These are phyloP conservation scores for Colletotrichum plurivorum DNA, from an alignment of 2,329 filamentous ascomycete species.

Conservation along the genomic window DNA sequence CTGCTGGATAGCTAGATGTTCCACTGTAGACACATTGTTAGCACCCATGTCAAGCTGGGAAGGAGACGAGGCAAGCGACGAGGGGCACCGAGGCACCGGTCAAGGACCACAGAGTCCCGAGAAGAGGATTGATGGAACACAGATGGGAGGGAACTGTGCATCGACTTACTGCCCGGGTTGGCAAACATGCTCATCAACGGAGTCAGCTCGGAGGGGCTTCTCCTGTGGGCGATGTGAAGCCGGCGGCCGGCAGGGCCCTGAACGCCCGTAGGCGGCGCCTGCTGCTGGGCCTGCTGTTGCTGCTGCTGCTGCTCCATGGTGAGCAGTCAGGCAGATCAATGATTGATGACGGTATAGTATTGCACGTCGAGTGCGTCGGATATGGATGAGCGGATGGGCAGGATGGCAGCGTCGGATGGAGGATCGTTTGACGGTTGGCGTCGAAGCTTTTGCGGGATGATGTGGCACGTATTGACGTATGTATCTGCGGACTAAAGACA, in stretches of 20 bases:
- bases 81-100: neutral
- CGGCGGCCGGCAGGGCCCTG: slow-evolving; percentile 87
- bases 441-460: slow-evolving; percentile 39
- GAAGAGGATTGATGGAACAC: slow-evolving; percentile 11
- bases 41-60: slow-evolving; percentile 20
- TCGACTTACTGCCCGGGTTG: slow-evolving; percentile 73
- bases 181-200: slow-evolving; percentile 95
- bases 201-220: slow-evolving; percentile 96
- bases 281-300: slow-evolving; percentile 56
- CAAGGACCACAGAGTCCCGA: slow-evolving; percentile 2
- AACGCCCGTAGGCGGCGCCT: slow-evolving; percentile 69
- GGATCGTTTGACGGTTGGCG: slow-evolving; percentile 35
- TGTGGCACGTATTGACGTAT: slow-evolving; percentile 41
- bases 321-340: slow-evolving; percentile 54
- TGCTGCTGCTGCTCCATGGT: slow-evolving; percentile 69
- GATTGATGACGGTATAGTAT: slow-evolving; percentile 45
- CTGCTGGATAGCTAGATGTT: slow-evolving; percentile 97
- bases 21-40: slow-evolving; percentile 73
- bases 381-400: slow-evolving; percentile 16
- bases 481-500: slow-evolving; percentile 41
- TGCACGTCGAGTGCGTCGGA: slow-evolving; percentile 60
- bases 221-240: slow-evolving; percentile 96
- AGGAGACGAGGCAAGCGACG: neutral
- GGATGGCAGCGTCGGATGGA: slow-evolving; percentile 38
- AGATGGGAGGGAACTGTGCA: neutral